Conservation (phyloP, 176 grass and related monocot species). For the Avena insularis region DNA sequence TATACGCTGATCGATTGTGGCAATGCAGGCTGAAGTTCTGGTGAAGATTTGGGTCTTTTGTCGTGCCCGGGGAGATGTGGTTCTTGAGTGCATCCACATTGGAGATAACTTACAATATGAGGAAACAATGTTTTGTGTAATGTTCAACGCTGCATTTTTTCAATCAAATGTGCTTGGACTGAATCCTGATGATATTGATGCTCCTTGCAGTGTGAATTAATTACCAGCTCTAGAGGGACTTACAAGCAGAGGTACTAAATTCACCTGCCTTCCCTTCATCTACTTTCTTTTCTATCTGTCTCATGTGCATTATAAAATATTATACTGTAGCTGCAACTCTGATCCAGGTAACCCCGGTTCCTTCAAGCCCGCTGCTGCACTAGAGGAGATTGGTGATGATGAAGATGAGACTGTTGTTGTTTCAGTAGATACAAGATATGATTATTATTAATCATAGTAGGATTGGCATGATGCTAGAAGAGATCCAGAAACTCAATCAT, state of each 20-base stretch:
- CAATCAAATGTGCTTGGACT: constrained; percentile 74
- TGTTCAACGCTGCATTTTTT: constrained; percentile 96
- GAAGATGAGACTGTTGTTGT: constrained; percentile 69
- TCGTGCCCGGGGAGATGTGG: constrained; percentile 75
- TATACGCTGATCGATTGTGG: too few species aligned
- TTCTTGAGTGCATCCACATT: constrained; percentile 84
- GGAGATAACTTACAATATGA: constrained; percentile 61
- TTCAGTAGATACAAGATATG: constrained; percentile 69
- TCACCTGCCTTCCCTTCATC: constrained; percentile 5
- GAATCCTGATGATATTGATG: constrained; percentile 88
- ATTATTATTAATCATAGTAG: constrained; percentile 93
- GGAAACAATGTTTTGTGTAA: constrained; percentile 83
- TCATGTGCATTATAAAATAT: constrained; percentile 36
- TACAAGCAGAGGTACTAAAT: constrained; percentile 70
- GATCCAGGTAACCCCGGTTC: constrained; percentile 76
- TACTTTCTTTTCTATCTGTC: constrained; percentile 17
- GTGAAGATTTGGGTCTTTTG: constrained; percentile 49
- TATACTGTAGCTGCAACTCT: constrained; percentile 42
- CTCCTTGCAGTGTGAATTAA: constrained; percentile 68
- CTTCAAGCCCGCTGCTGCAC: constrained; percentile 26
- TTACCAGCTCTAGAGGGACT: constrained; percentile 80
- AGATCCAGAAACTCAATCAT: constrained; percentile 65
- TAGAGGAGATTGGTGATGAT: constrained; percentile 69
- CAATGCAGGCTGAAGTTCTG: neutral
- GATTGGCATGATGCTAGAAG: constrained; percentile 81